phyloP scores from a whole-genome alignment of 208 protist genomes.

The Crithidia bombi region DNA sequence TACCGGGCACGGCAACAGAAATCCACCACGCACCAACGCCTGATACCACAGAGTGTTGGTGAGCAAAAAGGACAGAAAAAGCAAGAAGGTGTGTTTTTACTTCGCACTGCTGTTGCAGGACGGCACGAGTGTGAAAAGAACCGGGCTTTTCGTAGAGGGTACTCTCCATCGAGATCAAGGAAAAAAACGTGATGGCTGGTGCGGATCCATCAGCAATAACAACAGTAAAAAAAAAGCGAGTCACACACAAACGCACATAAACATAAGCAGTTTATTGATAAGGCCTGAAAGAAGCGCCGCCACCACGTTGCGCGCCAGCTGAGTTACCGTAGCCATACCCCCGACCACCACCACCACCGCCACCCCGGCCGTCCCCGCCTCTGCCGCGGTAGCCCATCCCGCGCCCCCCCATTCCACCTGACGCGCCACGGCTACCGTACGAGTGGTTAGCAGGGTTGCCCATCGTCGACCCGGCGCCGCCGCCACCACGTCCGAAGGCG shows the following conservation, averaged over 20 bases:
- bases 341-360: slow-evolving; percentile 5
- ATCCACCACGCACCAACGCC: too few relatives aligned
- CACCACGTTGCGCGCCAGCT: background rate
- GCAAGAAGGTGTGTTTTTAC: too few relatives aligned
- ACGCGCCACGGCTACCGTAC: slow-evolving; percentile 2
- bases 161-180: slow-evolving; percentile 3
- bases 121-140: too few relatives aligned
- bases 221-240: slow-evolving; percentile 10
- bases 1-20: too few relatives aligned
- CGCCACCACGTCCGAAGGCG: background rate
- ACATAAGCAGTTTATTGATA: slow-evolving; percentile 6
- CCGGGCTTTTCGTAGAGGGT: too few relatives aligned
- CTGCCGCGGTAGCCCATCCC: slow-evolving; percentile 14
- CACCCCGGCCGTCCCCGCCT: background rate
- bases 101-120: too few relatives aligned
- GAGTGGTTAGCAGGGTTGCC: background rate
- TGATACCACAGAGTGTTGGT: too few relatives aligned
- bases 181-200: too few relatives aligned
- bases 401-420: too few relatives aligned
- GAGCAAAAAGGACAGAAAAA: too few relatives aligned
- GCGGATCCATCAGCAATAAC: too few relatives aligned
- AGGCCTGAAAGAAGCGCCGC: slow-evolving; percentile 5
- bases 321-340: background rate
- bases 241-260: slow-evolving; percentile 4
- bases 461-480: background rate